Evolutionary conservation across 441 rosid species (phyloP).

Genomic region (Erysimum pusillum): DNA sequence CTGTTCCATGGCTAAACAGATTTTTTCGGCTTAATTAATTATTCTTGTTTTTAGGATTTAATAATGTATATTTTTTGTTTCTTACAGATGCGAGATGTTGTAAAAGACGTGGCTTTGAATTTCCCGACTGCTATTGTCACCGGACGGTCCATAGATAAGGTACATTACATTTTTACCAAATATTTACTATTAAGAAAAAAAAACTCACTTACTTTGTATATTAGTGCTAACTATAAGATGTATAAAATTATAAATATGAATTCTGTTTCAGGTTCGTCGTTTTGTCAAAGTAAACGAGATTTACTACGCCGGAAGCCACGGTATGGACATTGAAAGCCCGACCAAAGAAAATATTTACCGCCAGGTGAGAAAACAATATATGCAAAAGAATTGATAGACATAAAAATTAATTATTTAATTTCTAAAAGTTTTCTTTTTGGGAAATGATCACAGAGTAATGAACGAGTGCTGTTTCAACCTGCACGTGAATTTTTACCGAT

Average conservation of each 20-base stretch:
- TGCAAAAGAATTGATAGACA: neutral
- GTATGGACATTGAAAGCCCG: constrained; percentile 81
- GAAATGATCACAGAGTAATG: constrained; percentile 46
- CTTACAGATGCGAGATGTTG: constrained; percentile 64
- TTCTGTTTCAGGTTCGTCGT: constrained; percentile 58
- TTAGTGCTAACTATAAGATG: neutral
- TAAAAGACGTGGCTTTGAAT: constrained; percentile 59
- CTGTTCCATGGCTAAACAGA: neutral
- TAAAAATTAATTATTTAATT: neutral
- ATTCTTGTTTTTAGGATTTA: neutral
- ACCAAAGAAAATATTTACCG: constrained; percentile 48
- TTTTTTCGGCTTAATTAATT: neutral
- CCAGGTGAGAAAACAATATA: constrained; percentile 36
- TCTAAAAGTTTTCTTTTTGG: constrained; percentile 10
- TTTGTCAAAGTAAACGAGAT: constrained; percentile 67
- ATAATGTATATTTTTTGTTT: constrained; percentile 6
- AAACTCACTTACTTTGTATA: neutral
- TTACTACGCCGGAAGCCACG: constrained; percentile 80
- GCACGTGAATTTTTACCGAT: constrained; percentile 70
- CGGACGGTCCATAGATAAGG: constrained; percentile 78
- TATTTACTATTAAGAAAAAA: neutral
- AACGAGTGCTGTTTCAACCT: constrained; percentile 60
- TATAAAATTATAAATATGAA: neutral
- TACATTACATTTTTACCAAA: constrained; percentile 48
- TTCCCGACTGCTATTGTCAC: constrained; percentile 84